Conservation (phyloP, 257 asterid genomes). For the Solanum gracilifrons region DNA sequence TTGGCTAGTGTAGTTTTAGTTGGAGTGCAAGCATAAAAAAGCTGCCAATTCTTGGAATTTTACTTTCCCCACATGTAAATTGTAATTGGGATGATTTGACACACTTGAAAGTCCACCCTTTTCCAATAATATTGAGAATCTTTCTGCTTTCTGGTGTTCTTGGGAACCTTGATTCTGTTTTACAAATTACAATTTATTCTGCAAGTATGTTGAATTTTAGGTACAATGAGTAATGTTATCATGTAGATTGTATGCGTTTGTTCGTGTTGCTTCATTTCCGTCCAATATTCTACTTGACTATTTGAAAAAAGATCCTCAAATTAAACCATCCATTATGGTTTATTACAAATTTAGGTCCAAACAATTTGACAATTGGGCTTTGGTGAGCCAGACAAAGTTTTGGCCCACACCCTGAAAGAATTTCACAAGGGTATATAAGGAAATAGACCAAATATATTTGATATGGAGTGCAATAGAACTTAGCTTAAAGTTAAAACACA, state of each 20-base stretch:
- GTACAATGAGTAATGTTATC: background rate
- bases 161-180: background rate
- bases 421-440: background rate
- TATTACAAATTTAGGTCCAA: background rate
- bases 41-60: constrained; percentile 6
- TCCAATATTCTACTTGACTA: background rate
- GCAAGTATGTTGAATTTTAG: background rate
- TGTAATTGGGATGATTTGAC: constrained; percentile 1
- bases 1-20: background rate
- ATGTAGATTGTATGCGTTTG: background rate
- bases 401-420: background rate
- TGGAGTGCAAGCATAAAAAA: constrained; percentile 9
- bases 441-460: background rate
- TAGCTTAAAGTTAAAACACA: background rate
- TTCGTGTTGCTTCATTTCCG: background rate
- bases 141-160: background rate
- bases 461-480: background rate
- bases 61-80: background rate
- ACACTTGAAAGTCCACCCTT: constrained; percentile 6
- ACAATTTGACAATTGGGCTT: background rate
- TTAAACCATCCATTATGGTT: background rate
- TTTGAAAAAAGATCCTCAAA: background rate
- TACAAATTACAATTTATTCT: background rate
- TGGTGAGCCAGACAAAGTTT: background rate
- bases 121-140: background rate